These are phyloP conservation scores for Apiospora koreana DNA, from an alignment of 2,329 filamentous ascomycete genomes.

Conservation along the genomic window DNA sequence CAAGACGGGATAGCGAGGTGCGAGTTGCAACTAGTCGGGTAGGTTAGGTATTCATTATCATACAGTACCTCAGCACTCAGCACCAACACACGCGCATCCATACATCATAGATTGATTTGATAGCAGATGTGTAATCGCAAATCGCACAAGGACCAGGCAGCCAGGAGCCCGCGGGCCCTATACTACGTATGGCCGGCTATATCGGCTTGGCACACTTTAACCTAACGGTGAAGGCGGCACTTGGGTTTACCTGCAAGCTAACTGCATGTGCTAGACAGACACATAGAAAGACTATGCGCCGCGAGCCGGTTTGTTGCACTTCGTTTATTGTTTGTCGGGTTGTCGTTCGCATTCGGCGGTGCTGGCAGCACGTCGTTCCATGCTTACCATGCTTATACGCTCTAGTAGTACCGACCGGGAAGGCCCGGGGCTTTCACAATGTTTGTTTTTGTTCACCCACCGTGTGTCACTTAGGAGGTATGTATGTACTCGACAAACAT, in stretches of 20 bases:
- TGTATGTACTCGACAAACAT: neutral
- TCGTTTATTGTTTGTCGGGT: neutral
- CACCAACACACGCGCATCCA: too few species aligned
- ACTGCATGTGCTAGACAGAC: too few species aligned
- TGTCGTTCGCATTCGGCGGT: neutral
- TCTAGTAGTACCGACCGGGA: neutral
- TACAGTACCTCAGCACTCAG: too few species aligned
- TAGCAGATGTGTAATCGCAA: too few species aligned
- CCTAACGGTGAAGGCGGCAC: neutral
- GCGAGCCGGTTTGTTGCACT: neutral
- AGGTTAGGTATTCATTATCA: neutral
- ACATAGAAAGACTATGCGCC: neutral
- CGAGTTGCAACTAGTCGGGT: neutral
- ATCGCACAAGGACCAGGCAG: neutral
- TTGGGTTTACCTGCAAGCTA: neutral
- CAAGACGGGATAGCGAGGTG: neutral
- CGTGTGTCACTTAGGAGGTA: too few species aligned
- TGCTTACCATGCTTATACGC: too few species aligned
- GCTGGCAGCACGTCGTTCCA: neutral
- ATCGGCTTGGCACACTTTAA: neutral
- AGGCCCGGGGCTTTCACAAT: neutral
- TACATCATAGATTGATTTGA: neutral
- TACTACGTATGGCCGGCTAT: neutral
- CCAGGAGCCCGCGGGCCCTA: neutral
- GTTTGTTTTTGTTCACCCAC: neutral